These are phyloP conservation scores for Cyclaneusma minus DNA, from an alignment of 2,329 filamentous ascomycete species.

Conservation along the genomic window DNA sequence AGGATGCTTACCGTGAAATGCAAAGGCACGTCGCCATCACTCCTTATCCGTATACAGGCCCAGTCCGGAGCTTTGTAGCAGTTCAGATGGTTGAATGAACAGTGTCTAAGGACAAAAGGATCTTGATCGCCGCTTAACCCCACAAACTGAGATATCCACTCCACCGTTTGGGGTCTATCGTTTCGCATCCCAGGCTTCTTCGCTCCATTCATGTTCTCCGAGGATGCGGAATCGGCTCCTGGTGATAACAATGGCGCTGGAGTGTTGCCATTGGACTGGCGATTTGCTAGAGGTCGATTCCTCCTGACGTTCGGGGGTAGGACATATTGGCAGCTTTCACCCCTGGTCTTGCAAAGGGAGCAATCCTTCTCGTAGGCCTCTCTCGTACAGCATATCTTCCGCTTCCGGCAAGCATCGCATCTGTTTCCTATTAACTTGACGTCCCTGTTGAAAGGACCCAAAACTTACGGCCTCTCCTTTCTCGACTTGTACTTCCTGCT, in stretches of 20 bases:
- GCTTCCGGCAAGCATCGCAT: constrained; percentile 14
- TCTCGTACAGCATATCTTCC: constrained; percentile 15
- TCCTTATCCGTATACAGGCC: constrained; percentile 12
- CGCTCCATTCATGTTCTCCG: too few species aligned
- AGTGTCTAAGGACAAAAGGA: constrained; percentile 13
- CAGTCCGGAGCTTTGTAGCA: constrained; percentile 13
- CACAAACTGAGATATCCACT: constrained; percentile 11
- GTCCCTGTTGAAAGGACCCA: not conserved
- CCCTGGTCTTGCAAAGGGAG: constrained; percentile 11
- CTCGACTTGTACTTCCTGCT: constrained; percentile 11
- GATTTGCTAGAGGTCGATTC: too few species aligned
- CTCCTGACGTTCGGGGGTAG: too few species aligned
- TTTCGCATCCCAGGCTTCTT: too few species aligned
- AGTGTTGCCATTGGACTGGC: too few species aligned
- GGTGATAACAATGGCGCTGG: too few species aligned
- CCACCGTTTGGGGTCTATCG: too few species aligned
- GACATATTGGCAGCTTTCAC: constrained; percentile 13
- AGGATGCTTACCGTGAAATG: constrained; percentile 11
- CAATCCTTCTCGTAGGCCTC: constrained; percentile 7
- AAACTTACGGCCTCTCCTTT: constrained; percentile 13
- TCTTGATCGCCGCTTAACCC: constrained; percentile 14
- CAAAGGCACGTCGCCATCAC: constrained; percentile 8
- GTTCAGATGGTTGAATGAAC: constrained; percentile 13
- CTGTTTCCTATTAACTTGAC: constrained; percentile 5
- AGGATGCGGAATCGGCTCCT: too few species aligned